Percentiles rank a stretch among this genome's conserved stretches.
phyloP scores from a whole-genome alignment of 2,329 filamentous ascomycete species.

The Phymatotrichopsis omnivora region DNA sequence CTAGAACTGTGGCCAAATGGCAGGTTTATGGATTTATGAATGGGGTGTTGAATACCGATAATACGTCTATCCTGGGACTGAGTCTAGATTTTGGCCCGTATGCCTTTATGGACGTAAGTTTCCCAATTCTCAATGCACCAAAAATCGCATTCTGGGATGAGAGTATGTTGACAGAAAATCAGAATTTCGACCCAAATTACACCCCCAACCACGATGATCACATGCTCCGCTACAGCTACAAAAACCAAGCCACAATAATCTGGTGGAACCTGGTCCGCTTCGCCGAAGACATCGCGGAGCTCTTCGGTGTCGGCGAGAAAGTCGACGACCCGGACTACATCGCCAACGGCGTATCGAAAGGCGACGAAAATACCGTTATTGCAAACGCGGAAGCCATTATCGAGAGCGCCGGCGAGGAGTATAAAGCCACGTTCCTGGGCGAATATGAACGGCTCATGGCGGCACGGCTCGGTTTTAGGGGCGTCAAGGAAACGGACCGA shows the following conservation, averaged over 20 bases:
- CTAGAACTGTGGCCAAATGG: constrained; percentile 80
- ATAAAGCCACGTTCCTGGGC: constrained; percentile 72
- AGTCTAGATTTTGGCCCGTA: constrained; percentile 95
- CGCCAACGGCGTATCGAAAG: constrained; percentile 59
- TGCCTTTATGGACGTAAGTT: constrained; percentile 68
- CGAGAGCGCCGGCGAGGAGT: constrained; percentile 70
- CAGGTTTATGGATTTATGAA: constrained; percentile 99
- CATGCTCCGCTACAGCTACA: constrained; percentile 78
- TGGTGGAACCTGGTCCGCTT: constrained; percentile 98
- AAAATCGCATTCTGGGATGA: background rate
- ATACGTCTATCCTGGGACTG: constrained; percentile 81
- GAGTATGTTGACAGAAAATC: background rate
- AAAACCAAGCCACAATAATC: constrained; percentile 88
- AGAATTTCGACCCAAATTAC: constrained; percentile 82
- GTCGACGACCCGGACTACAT: constrained; percentile 66
- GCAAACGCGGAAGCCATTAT: constrained; percentile 77
- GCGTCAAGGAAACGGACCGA: constrained; percentile 62
- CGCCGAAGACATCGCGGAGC: constrained; percentile 77
- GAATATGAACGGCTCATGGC: constrained; percentile 86
- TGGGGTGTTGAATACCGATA: constrained; percentile 94
- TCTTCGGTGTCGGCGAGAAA: constrained; percentile 58
- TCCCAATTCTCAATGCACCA: background rate
- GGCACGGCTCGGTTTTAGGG: constrained; percentile 63
- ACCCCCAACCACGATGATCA: constrained; percentile 96
- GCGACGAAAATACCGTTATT: constrained; percentile 59